Base-by-base conservation (phyloP, 805 yeast genomes). In the Candida cerambycidarum region DNA sequence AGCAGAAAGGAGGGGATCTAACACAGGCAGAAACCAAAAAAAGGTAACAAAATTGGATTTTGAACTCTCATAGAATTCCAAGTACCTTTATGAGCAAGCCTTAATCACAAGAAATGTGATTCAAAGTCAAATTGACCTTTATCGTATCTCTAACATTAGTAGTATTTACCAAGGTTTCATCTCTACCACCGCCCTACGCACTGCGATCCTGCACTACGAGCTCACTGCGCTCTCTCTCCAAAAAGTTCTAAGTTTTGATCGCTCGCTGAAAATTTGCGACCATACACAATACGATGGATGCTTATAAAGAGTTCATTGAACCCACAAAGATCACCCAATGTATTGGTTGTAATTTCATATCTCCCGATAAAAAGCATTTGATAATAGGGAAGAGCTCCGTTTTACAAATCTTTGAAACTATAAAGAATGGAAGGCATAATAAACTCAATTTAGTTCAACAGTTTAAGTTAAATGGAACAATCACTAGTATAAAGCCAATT, bases 271-370 rank as follows among this genome's bases (percentile, higher is more conserved):
- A 34, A 21, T 34, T 34, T 34, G 37, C 33, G 23, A 31, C 33
- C 8, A 31, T 4, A 7, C 3, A 5, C 12, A 13, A 27, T n/a
- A 18, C 16, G 16, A 89, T 89, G 97, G 88, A 88, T 54, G 83
- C 85, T 12, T 86, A 85, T 61, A 80, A 83, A 50, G 89, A 85
- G 59, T 72, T 89, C 51, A 72, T 85, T 37, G 85, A 79, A 51
- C 95, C 96, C 2, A 71, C 95, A 1, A 77, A 81, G 51, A 87
- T 86, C 29, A 61, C 83, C n/a, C 79, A 78, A 47, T 72, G 84
- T 35, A 49, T 81, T 17, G 67, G 78, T 6, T 78, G 83, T 36
- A 60, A 76, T 47, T 76, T 79, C 51, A 71, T 79, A 1, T 63
- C 68, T 2, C 55, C 75, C 1, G 57, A 61, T 1, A 58, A 55